These are phyloP conservation scores for Leptomonas seymouri DNA, from an alignment of 208 protist species.

Conservation along the genomic window DNA sequence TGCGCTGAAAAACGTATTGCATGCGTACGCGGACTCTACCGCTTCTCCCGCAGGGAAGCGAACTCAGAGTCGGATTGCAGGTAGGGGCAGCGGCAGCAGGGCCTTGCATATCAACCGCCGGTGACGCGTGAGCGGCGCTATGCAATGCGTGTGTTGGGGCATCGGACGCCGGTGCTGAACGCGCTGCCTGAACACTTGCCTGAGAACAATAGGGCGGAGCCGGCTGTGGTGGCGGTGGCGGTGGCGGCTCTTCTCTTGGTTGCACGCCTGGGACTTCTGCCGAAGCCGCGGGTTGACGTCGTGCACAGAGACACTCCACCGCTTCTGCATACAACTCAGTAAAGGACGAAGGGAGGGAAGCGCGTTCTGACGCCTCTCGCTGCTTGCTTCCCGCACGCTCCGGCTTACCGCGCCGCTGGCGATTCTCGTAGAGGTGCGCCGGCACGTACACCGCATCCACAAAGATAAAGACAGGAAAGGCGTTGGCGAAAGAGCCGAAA, in stretches of 20 bases:
- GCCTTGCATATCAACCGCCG: background rate
- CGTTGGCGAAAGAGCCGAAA: background rate
- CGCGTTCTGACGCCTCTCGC: background rate
- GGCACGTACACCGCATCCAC: slow-evolving; percentile 24
- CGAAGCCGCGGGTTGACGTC: background rate
- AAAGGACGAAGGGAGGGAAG: background rate
- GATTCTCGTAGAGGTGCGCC: slow-evolving; percentile 9
- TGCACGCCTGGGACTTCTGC: background rate
- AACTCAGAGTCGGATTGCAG: background rate
- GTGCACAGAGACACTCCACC: slow-evolving; percentile 4
- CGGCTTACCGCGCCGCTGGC: background rate
- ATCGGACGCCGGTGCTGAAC: too few species aligned
- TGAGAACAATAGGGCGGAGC: background rate
- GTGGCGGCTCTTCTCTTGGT: background rate
- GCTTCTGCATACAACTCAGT: slow-evolving; percentile 19
- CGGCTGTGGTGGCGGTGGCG: background rate
- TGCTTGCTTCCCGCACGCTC: background rate
- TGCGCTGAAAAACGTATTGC: slow-evolving; percentile 27
- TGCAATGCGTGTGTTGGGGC: too few species aligned
- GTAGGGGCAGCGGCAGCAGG: background rate
- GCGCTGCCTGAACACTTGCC: background rate
- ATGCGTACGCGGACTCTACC: slow-evolving; percentile 16
- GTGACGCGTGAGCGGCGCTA: too few species aligned
- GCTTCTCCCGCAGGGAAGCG: background rate
- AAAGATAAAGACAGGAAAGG: slow-evolving; percentile 25